Conservation (phyloP, 495 filamentous ascomycete species). For the Letharia lupina region DNA sequence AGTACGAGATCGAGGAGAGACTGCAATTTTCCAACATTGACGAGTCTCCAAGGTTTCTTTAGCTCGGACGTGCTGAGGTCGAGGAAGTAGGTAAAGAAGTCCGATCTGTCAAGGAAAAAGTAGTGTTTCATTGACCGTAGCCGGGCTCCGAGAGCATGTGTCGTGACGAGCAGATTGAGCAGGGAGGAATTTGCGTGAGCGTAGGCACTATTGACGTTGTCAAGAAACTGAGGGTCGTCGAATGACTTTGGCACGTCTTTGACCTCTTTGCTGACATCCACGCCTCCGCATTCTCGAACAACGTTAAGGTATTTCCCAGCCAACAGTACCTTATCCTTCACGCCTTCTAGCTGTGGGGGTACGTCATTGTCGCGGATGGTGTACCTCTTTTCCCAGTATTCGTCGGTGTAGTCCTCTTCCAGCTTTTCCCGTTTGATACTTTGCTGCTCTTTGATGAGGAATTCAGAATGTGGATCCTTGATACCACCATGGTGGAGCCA, state of each 20-base stretch:
- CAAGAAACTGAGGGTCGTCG: slow-evolving; percentile 79
- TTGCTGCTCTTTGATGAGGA: slow-evolving; percentile 90
- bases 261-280: slow-evolving; percentile 84
- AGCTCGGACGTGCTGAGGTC: slow-evolving; percentile 83
- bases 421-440: slow-evolving; percentile 85
- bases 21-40: slow-evolving; percentile 89
- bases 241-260: slow-evolving; percentile 85
- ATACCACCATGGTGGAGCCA: slow-evolving; percentile 97
- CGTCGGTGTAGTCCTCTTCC: slow-evolving; percentile 94
- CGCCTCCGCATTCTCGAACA: slow-evolving; percentile 91
- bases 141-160: slow-evolving; percentile 79
- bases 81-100: slow-evolving; percentile 96
- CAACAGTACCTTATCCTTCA: slow-evolving; percentile 88
- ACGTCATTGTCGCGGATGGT: slow-evolving; percentile 86
- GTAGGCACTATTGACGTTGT: slow-evolving; percentile 92
- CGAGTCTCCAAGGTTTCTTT: slow-evolving; percentile 72
- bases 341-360: slow-evolving; percentile 82
- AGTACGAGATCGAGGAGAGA: slow-evolving; percentile 89
- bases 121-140: slow-evolving; percentile 92
- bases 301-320: slow-evolving; percentile 98
- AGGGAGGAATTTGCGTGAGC: slow-evolving; percentile 91
- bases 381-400: slow-evolving; percentile 98
- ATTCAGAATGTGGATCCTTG: slow-evolving; percentile 87
- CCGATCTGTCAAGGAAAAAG: slow-evolving; percentile 95
- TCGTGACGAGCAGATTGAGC: slow-evolving; percentile 83